Conservation (phyloP, 1,139 yeast species). For the Suhomyces guaymorum region DNA sequence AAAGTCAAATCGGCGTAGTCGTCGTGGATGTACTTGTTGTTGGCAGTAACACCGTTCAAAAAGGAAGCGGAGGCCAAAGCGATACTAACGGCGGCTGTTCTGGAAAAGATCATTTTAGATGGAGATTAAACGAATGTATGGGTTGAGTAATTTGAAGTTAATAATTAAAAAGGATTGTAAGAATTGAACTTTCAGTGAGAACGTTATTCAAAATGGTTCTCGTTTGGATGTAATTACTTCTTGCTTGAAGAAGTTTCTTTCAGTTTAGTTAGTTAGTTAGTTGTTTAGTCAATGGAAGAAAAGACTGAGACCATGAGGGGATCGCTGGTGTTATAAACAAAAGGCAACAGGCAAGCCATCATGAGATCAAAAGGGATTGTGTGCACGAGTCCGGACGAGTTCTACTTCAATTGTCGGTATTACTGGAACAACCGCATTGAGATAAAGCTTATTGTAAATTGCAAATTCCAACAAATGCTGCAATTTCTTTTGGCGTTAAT, state of each 20-base stretch:
- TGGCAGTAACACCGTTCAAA: slow-evolving; percentile 11
- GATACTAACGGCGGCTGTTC: slow-evolving; percentile 14
- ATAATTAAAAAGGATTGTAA: slow-evolving; percentile 1
- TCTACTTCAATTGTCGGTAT: slow-evolving; percentile 2
- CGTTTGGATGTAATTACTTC: slow-evolving; percentile 4
- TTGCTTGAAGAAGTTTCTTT: slow-evolving; percentile 4
- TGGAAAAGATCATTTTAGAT: slow-evolving; percentile 16
- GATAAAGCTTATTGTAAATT: slow-evolving; percentile 9
- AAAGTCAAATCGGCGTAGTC: slow-evolving; percentile 17
- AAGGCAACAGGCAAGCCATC: slow-evolving; percentile 2
- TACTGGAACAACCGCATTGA: slow-evolving; percentile 5
- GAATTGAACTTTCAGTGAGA: slow-evolving; percentile 5
- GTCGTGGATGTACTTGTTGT: slow-evolving; percentile 15
- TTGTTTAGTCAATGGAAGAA: slow-evolving; percentile 6
- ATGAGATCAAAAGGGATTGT: slow-evolving; percentile 6
- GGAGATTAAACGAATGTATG: slow-evolving; percentile 7
- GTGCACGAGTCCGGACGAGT: not conserved
- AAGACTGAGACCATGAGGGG: not conserved
- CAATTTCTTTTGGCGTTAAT: slow-evolving; percentile 5
- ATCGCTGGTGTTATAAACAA: slow-evolving; percentile 11
- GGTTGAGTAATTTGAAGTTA: slow-evolving; percentile 2
- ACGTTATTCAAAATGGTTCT: slow-evolving; percentile 1
- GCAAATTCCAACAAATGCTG: slow-evolving; percentile 8
- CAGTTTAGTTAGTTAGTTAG: slow-evolving; percentile 13
- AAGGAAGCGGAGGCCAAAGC: slow-evolving; percentile 14